Base-by-base conservation (phyloP, 148 eudicot genomes). In the Vaccinium macrocarpon region DNA sequence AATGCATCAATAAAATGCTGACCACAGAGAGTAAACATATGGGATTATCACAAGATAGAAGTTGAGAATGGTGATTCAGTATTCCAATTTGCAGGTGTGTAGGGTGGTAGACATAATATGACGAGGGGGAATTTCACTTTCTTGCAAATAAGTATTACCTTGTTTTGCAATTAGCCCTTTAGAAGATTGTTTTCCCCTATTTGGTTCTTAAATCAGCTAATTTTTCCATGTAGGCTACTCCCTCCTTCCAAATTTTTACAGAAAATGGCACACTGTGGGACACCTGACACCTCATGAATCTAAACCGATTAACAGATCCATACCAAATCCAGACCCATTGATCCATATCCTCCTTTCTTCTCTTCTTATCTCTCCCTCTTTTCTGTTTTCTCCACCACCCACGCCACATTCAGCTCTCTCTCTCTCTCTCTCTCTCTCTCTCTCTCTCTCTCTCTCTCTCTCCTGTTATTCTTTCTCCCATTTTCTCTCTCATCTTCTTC, bases 31-130 rank as follows among this genome's bases (percentile, higher is more conserved):
- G 50, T 16, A 18, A 21, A 21, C 14, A 13, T 21, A 29, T 29
- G 66, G 16, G 18, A 79, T 48, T 21, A 32, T 18, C 4, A 12
- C n/a, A 59, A 18, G 32, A 21, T 59, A 59, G 16, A 29, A 32
- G 35, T 35, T 35, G 16, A 6, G 21, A 32, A 55, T 21, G 52
- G 18, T 57, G 27, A 57, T 79, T 79, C 56, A 16, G 29, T 57
- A 79, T 53, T 79, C 1, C 52, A 52, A 77, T 77, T 32, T 29
- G 66, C 68, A 79, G 29, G 64, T 32, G 49, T 29, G 59, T 79
- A 53, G 64, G 9, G 50, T 18, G 27, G 42, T 56, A 79, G 49
- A 55, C 23, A 32, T 32, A 35, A 56, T 79, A 56, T 9, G 57
- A 68, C 8, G 15, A 12, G 73, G 73, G 18, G 8, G 29, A 68